phyloP scores from a whole-genome alignment of 306 rosid genomes.

The Herpetospermum pedunculosum region DNA sequence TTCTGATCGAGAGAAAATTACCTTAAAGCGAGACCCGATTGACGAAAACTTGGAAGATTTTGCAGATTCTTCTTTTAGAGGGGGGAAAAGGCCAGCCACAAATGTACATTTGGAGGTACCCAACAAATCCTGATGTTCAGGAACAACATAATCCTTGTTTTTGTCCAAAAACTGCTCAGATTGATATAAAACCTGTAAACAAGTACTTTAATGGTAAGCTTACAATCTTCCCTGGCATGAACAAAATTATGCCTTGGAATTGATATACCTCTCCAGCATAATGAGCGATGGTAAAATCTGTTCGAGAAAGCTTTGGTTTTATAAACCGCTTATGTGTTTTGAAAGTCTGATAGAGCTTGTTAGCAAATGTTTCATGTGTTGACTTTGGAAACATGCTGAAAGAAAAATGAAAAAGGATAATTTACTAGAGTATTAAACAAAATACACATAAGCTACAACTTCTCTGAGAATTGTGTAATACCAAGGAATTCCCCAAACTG shows the following conservation, averaged over 20 bases:
- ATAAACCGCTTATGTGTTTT: conserved; percentile 78
- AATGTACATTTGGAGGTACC: too few species aligned
- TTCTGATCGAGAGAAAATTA: conserved; percentile 10
- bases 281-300: conserved; percentile 73
- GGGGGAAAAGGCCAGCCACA: too few species aligned
- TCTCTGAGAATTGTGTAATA: not conserved
- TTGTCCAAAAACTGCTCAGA: too few species aligned
- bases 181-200: too few species aligned
- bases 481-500: not conserved
- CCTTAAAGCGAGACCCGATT: conserved; percentile 96
- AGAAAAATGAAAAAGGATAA: conserved; percentile 10
- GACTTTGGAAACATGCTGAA: conserved; percentile 99
- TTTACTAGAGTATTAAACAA: not conserved
- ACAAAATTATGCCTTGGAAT: conserved; percentile 12
- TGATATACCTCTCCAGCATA: conserved; percentile 93
- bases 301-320: conserved; percentile 94
- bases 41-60: conserved; percentile 96
- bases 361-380: conserved; percentile 92
- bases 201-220: conserved; percentile 21
- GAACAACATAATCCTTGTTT: too few species aligned
- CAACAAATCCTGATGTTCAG: too few species aligned
- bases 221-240: conserved; percentile 6
- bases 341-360: conserved; percentile 94
- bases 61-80: conserved; percentile 71
- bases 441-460: not conserved